Evolutionary conservation across 176 grass and related monocot species (phyloP).

Genomic region (maize (Zea mays)): Zm-B73-REFERENCE-NAM-5.0 NC_050105.1:139345501-139346000

Average conservation of each 20-base stretch:
- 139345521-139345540: neutral
- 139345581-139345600: neutral
- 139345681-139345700: neutral
- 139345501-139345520: neutral
- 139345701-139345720: neutral
- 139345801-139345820: neutral
- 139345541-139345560: neutral
- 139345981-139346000: conserved; percentile 40
- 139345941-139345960: neutral
- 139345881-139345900: conserved; percentile 26
- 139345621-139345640: neutral
- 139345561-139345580: neutral
- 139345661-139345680: neutral
- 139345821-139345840: neutral
- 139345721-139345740: neutral
- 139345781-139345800: conserved; percentile 23
- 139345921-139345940: neutral
- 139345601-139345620: neutral
- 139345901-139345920: conserved; percentile 16
- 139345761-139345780: conserved; percentile 18
- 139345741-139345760: neutral
- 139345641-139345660: neutral
- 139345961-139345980: neutral
- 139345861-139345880: too few species aligned
- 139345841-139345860: neutral